Evolutionary conservation across 2,329 filamentous ascomycete species (phyloP).

Genomic region (Phialocephala sp.): DNA sequence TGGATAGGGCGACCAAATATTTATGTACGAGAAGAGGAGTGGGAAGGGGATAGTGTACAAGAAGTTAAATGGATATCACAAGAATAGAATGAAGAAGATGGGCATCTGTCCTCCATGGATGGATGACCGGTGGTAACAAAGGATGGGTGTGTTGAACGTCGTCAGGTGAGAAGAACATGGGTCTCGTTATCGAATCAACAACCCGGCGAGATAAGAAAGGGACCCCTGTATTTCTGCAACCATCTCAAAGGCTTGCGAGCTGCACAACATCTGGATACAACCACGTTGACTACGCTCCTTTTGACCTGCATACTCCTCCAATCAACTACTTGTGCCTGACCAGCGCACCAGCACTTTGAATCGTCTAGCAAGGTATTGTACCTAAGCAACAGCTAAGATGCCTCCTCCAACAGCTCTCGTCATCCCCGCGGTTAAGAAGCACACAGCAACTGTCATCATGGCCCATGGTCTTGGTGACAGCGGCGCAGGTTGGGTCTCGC

Average conservation of each 20-base stretch:
- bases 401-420: slow-evolving; percentile 57
- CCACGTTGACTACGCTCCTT: slow-evolving; percentile 1
- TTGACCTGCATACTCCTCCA: slow-evolving; percentile 6
- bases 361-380: background rate
- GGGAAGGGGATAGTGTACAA: slow-evolving; percentile 6
- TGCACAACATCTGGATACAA: slow-evolving; percentile 1
- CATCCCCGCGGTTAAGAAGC: slow-evolving; percentile 78
- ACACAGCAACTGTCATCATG: slow-evolving; percentile 95
- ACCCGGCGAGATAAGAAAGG: slow-evolving; percentile 6
- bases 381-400: slow-evolving; percentile 32
- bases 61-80: slow-evolving; percentile 13
- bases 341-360: background rate
- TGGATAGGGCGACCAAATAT: background rate
- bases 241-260: background rate
- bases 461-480: slow-evolving; percentile 90
- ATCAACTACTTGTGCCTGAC: background rate
- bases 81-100: slow-evolving; percentile 13
- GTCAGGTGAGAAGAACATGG: slow-evolving; percentile 6
- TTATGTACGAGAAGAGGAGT: background rate
- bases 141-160: slow-evolving; percentile 11
- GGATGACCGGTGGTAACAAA: background rate
- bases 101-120: background rate
- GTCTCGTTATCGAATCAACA: slow-evolving; percentile 29
- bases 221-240: slow-evolving; percentile 12
- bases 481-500: slow-evolving; percentile 77